Base-by-base conservation (phyloP, 352 stramenopile species). In the Aphanomyces astaci region DNA sequence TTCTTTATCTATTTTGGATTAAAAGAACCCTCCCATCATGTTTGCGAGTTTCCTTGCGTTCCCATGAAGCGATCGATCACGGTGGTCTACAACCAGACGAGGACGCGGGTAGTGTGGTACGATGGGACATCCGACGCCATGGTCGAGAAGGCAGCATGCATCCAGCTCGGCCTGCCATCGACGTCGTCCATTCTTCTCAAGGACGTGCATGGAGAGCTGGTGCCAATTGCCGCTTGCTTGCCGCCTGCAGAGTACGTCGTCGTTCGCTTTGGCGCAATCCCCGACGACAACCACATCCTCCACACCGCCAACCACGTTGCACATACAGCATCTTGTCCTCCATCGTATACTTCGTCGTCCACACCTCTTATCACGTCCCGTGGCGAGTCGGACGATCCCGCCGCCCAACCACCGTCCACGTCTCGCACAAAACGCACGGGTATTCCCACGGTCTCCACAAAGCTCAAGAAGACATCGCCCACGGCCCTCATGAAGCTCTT, bases 41-140 rank as follows among this genome's bases (percentile, higher is more conserved):
- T n/a, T n/a, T n/a, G n/a, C n/a, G n/a, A n/a, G n/a, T n/a, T n/a
- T n/a, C n/a, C n/a, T n/a, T n/a, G n/a, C n/a, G n/a, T n/a, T n/a
- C n/a, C n/a, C 36, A 68, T 68, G 62, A 57, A 59, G 62, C 62
- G 62, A 17, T 59, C 40, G 19, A 68, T 68, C 31, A 28, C n/a
- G 2, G 19, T 68, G 22, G 39, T 43, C 24, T 27, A 48, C 22
- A 19, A 39, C 5, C 39, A 52, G 31, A 25, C 17, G 4, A 13
- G n/a, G 11, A 68, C 43, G 7, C 24, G 3, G 28, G n/a, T 68
- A 4, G 24, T 51, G 11, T 68, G 62, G 62, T 68, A 68, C 51
- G 62, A 68, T n/a, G 62, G 62, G 2, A 68, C 62, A 9, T 57
- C 62, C 22, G 62, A 68, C 24, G 10, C 15, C 9, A 68, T 62